Evolutionary conservation across 352 stramenopile genomes (phyloP), one percentile per base, ranked within the genome.

Genomic region (Phytophthora constricta): DNA sequence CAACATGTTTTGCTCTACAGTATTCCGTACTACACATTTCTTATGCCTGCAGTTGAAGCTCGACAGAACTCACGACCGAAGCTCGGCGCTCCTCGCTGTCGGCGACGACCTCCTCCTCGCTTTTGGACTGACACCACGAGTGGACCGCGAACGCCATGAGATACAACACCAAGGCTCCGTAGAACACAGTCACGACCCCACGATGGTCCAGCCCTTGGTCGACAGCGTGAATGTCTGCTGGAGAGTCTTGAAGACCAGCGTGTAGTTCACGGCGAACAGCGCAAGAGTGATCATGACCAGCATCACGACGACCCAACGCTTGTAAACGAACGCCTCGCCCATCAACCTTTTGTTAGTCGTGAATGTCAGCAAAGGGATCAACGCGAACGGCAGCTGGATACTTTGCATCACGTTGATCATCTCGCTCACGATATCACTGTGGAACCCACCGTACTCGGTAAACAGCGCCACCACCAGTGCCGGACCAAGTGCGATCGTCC

Each of bases 361-460:
- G 41, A 97, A 96, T 5, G 81, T 78, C 9, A 98, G 72, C 47
- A 97, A 50, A 23, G 92, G 91, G 2, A 97, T 51, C 31, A 97
- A 68, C 7, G 89, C 88, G 43, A 97, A 96, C 25, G 91, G 90
- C 13, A 97, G 79, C 71, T 96, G 87, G 39, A 97, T 75, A 41
- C 84, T 96, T 70, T 97, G 90, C 56, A 96, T 70, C 8, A 97
- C 86, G 55, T 97, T 97, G 45, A 97, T 77, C 64, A 87, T 81
- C 62, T 90, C 56, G 27, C 83, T 91, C 26, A 60, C 80, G 22
- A 76, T 74, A 54, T 96, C 65, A 31, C 51, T 64, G 47, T 72
- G 65, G 51, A 72, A 68, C 0, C 65, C 65, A 17, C 52, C 58
- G 45, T 72, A 72, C 39, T 72, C 65, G 17, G 65, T 68, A 34